Base-by-base conservation (phyloP, 768 basidiomycete genomes). In the Lactarius tabidus region DNA sequence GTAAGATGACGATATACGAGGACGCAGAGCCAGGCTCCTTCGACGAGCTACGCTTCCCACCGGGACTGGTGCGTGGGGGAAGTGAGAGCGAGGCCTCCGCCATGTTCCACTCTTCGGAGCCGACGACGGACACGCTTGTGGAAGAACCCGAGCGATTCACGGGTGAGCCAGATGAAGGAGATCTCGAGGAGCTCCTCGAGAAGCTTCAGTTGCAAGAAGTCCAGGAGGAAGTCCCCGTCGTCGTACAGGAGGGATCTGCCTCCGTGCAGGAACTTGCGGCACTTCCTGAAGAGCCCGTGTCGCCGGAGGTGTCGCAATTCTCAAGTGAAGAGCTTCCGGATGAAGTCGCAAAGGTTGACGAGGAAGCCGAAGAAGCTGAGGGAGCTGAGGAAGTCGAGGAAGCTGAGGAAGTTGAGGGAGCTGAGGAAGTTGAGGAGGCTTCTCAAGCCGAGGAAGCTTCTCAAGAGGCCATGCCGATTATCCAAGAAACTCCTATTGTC, bases 41-140 rank as follows among this genome's bases (percentile, higher is more conserved):
- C 18, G 57, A 57, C 35, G 67, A 61, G 39, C 35, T 66, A 35
- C 67, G 60, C 52, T 68, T 61, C 48, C 67, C 65, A n/a, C 65
- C 67, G 9, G 65, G 67, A 14, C 41, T 62, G 6, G 60, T 36
- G 26, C 56, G 48, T 17, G 39, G 48, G 15, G 48, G 2, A 6
- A 65, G 53, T 17, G 63, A 59, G 28, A 51, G 35, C 41, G 66
- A 54, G 53, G 31, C 12, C 43, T 45, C 66, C 5, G 28, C 36
- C 28, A 35, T 28, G 9, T 38, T 36, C 53, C 62, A 65, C 54
- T 63, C 62, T 54, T 48, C 57, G 26, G 66, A 59, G 58, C 62
- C 51, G 43, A 67, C 57, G 6, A 38, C 54, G 28, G 66, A 59
- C 29, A 64, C 63, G 1, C 63, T 64, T 14, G 62, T 63, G 20